Evolutionary conservation across 2,329 filamentous ascomycete species (phyloP), one percentile per base, ranked within the genome.

Genomic region (Chalaropsis thielavioides): DNA sequence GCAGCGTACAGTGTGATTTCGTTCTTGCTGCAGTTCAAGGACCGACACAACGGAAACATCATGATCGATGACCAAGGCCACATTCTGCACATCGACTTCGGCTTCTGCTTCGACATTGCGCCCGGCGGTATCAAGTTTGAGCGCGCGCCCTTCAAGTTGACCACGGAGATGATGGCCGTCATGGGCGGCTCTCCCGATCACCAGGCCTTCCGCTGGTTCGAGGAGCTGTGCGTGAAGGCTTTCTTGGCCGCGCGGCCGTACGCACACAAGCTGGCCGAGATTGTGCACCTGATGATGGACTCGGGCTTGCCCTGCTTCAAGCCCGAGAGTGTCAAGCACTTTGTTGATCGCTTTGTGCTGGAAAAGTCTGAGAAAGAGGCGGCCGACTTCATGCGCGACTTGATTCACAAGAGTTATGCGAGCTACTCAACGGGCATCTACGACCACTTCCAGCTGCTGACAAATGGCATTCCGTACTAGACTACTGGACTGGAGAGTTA

Each of bases 41-140:
- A 99, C 74, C 87, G 94, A 2, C 94, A 99, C 78, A 99, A 99
- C 74, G 94, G 94, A 68, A 99, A 99, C 79, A 99, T 99, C 79
- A 99, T 99, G 95, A 86, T 99, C 68, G 92, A 99, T 74, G 92
- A 96, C 72, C 89, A 88, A 0, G 94, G 95, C 3, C 94, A 99
- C 76, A 96, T 99, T 71, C 83, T 99, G 64, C 94, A 99, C 78
- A 97, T 99, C 70, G 94, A 99, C 74, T 99, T 99, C 72, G 94
- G 94, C 10, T 99, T 99, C 82, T 97, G 92, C 77, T 99, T 99
- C 76, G 95, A 99, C 72, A 97, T 99, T 70, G 94, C 92, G 1
- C 94, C 94, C 0, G 94, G 94, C 60, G 94, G 95, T 67, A 91
- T 99, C 72, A 92, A 92, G 70, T 99, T 99, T 73, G 94, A 99